phyloP scores from a whole-genome alignment of 2,329 filamentous ascomycete genomes.

The Scopulariopsis brevicaulis region DNA sequence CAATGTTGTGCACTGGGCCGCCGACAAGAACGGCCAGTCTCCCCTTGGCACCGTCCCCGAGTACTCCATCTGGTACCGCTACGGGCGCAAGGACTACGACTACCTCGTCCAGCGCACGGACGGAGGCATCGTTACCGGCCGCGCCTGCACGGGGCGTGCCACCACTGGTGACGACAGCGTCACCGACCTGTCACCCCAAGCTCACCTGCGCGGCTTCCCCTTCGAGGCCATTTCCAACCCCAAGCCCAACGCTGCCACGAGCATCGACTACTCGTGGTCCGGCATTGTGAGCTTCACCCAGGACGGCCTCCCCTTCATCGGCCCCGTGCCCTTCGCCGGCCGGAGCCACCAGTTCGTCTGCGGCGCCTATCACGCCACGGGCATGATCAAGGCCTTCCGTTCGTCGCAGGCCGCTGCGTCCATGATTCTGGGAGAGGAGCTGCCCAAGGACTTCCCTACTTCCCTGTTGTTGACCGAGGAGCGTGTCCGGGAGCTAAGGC shows the following conservation, averaged over 20 bases:
- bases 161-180: slow-evolving; percentile 8
- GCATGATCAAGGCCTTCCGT: slow-evolving; percentile 10
- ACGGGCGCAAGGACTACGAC: slow-evolving; percentile 13
- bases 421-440: slow-evolving; percentile 4
- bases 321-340: slow-evolving; percentile 5
- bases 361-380: slow-evolving; percentile 8
- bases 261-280: slow-evolving; percentile 8
- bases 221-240: neutral
- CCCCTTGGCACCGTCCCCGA: neutral
- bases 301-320: slow-evolving; percentile 9
- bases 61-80: slow-evolving; percentile 10
- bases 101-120: slow-evolving; percentile 11
- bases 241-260: neutral
- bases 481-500: no score
- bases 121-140: slow-evolving; percentile 10
- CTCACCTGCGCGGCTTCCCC: slow-evolving; percentile 7
- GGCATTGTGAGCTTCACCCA: slow-evolving; percentile 11
- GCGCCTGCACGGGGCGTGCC: slow-evolving; percentile 7
- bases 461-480: no score
- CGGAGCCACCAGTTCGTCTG: slow-evolving; percentile 10
- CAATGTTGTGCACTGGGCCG: slow-evolving; percentile 4
- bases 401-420: slow-evolving; percentile 3
- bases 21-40: neutral
- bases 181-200: slow-evolving; percentile 7
- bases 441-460: no score